Percentiles rank a stretch among this genome's conserved stretches.
phyloP scores from a whole-genome alignment of 805 yeast genomes.

The Hanseniaspora mollemarum region DNA sequence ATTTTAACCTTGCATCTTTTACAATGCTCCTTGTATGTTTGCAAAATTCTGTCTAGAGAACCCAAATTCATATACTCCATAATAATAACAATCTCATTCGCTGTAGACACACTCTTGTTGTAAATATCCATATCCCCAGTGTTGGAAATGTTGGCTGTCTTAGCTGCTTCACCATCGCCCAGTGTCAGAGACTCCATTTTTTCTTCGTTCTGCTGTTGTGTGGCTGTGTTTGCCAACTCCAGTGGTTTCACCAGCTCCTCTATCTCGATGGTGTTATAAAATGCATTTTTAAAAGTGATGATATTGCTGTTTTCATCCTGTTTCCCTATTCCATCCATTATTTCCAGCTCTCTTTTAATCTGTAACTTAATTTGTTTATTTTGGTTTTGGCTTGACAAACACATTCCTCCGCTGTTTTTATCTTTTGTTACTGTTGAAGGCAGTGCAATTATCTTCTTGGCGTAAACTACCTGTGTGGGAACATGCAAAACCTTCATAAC shows the following conservation, averaged over 20 bases:
- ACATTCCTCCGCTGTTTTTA: slow-evolving; percentile 40
- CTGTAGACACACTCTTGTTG: slow-evolving; percentile 19
- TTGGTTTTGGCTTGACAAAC: slow-evolving; percentile 12
- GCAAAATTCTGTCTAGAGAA: slow-evolving; percentile 68
- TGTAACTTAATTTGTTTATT: slow-evolving; percentile 57
- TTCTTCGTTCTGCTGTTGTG: too few species aligned
- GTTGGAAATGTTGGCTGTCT: neutral
- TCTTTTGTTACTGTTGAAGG: slow-evolving; percentile 33
- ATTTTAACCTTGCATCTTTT: slow-evolving; percentile 18
- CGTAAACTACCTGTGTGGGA: slow-evolving; percentile 81
- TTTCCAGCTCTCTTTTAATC: slow-evolving; percentile 75
- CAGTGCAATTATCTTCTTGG: slow-evolving; percentile 74
- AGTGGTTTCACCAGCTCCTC: slow-evolving; percentile 8
- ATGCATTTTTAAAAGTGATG: slow-evolving; percentile 85
- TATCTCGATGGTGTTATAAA: slow-evolving; percentile 38
- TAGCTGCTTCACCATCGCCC: neutral
- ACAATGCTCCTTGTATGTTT: slow-evolving; percentile 44
- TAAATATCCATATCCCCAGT: slow-evolving; percentile 19
- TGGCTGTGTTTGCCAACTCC: slow-evolving; percentile 5
- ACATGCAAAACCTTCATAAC: slow-evolving; percentile 80
- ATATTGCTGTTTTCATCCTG: slow-evolving; percentile 45
- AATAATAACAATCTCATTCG: slow-evolving; percentile 70
- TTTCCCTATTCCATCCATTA: slow-evolving; percentile 78
- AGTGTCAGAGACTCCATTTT: too few species aligned
- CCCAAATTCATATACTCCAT: slow-evolving; percentile 97